Evolutionary conservation across 176 grass and related monocot species (phyloP).

Genomic region (Oryza nivara): DNA sequence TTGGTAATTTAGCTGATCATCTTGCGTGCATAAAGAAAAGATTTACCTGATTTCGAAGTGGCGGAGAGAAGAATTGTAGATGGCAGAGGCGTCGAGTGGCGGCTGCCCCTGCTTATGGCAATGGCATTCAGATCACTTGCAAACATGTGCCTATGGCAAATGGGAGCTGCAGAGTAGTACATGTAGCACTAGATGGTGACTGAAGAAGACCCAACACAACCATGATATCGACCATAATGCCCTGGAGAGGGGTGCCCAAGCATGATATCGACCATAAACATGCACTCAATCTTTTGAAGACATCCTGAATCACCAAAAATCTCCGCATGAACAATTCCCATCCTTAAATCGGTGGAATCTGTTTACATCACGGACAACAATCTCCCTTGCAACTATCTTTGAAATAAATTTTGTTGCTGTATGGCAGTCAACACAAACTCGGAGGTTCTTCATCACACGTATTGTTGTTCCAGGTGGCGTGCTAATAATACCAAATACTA

Average conservation of each 20-base stretch:
- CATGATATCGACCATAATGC: too few species aligned
- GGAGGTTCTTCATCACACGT: constrained; percentile 72
- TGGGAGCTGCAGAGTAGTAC: too few species aligned
- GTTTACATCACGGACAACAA: constrained; percentile 69
- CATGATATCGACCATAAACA: neutral
- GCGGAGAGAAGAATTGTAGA: neutral
- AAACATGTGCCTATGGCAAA: too few species aligned
- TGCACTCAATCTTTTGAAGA: neutral
- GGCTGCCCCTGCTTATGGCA: neutral
- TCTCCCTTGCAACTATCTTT: constrained; percentile 65
- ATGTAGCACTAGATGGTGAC: too few species aligned
- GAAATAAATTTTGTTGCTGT: constrained; percentile 63
- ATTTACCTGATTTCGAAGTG: too few species aligned
- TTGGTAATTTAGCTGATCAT: too few species aligned
- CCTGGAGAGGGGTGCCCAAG: neutral
- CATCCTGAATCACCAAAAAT: constrained; percentile 42
- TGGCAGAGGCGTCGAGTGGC: neutral
- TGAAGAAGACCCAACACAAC: too few species aligned
- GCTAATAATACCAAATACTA: constrained; percentile 72
- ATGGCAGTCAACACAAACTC: constrained; percentile 77
- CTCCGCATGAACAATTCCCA: constrained; percentile 66
- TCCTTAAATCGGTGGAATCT: constrained; percentile 78
- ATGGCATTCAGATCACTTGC: neutral
- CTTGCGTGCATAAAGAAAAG: neutral
- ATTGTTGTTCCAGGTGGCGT: constrained; percentile 67